Evolutionary conservation across 1,284 basidiomycete species (phyloP).

Genomic region (Trametes hirsuta): DNA sequence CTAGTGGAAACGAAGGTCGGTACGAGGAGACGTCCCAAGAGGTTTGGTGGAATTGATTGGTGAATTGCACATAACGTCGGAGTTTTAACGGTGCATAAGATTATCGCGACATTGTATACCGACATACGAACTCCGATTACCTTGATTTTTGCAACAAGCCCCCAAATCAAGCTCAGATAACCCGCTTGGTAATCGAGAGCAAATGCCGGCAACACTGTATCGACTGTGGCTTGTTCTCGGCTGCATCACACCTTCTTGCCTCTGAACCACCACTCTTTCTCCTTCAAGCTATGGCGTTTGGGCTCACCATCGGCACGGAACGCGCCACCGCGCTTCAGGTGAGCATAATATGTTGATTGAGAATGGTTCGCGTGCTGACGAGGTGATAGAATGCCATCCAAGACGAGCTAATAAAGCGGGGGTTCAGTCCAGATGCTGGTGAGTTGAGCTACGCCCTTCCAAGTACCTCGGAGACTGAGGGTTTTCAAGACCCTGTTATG

Average conservation of each 20-base stretch:
- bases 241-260: constrained; percentile 3
- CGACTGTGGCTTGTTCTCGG: neutral
- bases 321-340: constrained; percentile 75
- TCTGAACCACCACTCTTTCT: constrained; percentile 10
- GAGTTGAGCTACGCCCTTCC: neutral
- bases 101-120: too few relatives aligned
- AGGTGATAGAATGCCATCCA: constrained; percentile 71
- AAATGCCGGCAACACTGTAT: neutral
- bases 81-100: neutral
- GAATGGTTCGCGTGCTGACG: neutral
- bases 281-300: constrained; percentile 59
- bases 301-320: constrained; percentile 78
- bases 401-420: constrained; percentile 76
- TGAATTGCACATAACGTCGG: neutral
- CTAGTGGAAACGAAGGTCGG: too few relatives aligned
- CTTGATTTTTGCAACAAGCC: too few relatives aligned
- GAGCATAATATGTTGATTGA: constrained; percentile 21
- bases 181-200: neutral
- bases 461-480: neutral
- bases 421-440: constrained; percentile 81
- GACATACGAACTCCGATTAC: neutral
- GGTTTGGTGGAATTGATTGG: too few relatives aligned
- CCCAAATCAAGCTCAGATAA: neutral
- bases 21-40: too few relatives aligned
- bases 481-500: constrained; percentile 75